phyloP scores from a whole-genome alignment of 805 yeast species.

The Candida koratica region DNA sequence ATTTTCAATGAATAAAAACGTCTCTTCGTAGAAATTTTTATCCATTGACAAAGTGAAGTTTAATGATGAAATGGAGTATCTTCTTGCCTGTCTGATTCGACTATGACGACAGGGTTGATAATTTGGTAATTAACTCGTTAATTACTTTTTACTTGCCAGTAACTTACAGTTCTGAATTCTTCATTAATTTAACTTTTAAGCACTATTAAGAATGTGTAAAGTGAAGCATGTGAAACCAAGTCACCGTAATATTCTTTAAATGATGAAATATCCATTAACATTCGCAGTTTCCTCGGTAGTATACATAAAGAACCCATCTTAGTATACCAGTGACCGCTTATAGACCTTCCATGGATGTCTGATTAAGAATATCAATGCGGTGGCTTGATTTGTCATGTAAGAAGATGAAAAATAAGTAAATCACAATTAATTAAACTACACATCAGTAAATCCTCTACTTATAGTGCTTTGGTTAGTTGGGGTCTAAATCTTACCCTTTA shows the following conservation, averaged over 20 bases:
- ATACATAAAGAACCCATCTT: slow-evolving; percentile 79
- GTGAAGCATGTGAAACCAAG: too few relatives aligned
- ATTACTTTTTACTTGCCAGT: slow-evolving; percentile 87
- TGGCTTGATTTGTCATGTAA: too few relatives aligned
- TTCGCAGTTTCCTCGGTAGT: slow-evolving; percentile 97
- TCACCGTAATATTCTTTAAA: slow-evolving; percentile 21
- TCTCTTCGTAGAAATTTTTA: too few relatives aligned
- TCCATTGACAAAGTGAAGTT: neutral
- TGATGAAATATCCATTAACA: slow-evolving; percentile 80
- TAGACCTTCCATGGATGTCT: slow-evolving; percentile 91
- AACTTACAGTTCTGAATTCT: slow-evolving; percentile 60
- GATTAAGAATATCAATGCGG: slow-evolving; percentile 49
- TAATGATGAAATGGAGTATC: slow-evolving; percentile 52
- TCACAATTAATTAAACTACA: too few relatives aligned
- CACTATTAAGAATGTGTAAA: slow-evolving; percentile 19
- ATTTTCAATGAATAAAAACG: neutral
- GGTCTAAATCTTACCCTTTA: slow-evolving; percentile 29
- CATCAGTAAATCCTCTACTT: neutral
- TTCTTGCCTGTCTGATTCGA: slow-evolving; percentile 92
- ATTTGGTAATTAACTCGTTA: slow-evolving; percentile 36
- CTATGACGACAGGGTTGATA: slow-evolving; percentile 86
- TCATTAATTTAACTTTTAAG: slow-evolving; percentile 21
- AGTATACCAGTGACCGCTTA: slow-evolving; percentile 83
- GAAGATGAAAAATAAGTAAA: too few relatives aligned
- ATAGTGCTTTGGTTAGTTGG: neutral